A percentile compares a stretch with the other conserved stretches of the same genome.
These are phyloP conservation scores for Elasticomyces elasticus DNA, from an alignment of 495 filamentous ascomycete genomes.

Conservation along the genomic window DNA sequence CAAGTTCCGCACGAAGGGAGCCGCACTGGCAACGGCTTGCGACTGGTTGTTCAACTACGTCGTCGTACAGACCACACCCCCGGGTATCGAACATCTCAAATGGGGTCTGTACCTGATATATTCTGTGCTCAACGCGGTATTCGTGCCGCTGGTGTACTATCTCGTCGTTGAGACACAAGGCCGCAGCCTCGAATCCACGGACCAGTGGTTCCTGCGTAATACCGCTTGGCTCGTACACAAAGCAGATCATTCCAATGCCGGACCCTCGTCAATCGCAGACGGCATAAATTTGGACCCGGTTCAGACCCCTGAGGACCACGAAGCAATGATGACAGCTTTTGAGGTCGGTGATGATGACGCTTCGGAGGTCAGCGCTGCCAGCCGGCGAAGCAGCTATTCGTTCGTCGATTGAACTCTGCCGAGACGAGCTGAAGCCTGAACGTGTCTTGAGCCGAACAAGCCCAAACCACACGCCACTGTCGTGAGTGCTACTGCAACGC, in stretches of 20 bases:
- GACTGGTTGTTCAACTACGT: constrained; percentile 54
- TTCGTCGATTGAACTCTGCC: neutral
- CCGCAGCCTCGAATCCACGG: constrained; percentile 43
- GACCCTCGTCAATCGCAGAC: too few relatives aligned
- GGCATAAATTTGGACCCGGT: neutral
- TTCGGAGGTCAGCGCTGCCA: neutral
- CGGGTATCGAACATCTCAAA: constrained; percentile 46
- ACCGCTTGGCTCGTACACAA: too few relatives aligned
- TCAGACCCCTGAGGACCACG: neutral
- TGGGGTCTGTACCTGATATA: constrained; percentile 56
- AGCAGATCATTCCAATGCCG: too few relatives aligned
- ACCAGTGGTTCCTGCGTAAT: too few relatives aligned
- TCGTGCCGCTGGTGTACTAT: constrained; percentile 54
- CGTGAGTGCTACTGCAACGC: neutral
- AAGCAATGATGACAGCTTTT: neutral
- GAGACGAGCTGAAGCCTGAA: too few relatives aligned
- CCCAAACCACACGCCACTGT: too few relatives aligned
- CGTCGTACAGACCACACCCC: constrained; percentile 54
- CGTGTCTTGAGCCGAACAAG: too few relatives aligned
- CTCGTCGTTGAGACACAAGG: constrained; percentile 53
- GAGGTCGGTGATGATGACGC: neutral
- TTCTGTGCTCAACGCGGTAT: constrained; percentile 46
- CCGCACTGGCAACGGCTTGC: constrained; percentile 47
- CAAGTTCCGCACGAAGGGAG: constrained; percentile 46
- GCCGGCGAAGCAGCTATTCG: neutral